Conservation (phyloP, 129 eudicot species). For the Centaurea solstitialis region DNA sequence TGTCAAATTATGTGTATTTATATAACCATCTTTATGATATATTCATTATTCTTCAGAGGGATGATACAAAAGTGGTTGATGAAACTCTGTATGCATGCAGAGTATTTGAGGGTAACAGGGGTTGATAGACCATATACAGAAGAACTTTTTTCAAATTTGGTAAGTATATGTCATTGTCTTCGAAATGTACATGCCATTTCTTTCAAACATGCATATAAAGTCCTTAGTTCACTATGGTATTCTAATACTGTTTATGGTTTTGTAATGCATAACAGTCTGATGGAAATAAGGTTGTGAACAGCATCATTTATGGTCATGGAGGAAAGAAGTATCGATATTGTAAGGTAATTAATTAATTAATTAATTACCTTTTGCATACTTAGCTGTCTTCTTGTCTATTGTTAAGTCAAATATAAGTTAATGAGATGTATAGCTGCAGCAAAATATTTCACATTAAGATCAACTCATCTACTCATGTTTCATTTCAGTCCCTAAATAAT, state of each 20-base stretch:
- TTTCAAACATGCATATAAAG: too few relatives aligned
- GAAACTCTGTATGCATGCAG: constrained; percentile 83
- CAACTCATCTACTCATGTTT: background rate
- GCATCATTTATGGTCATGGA: constrained; percentile 73
- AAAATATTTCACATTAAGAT: background rate
- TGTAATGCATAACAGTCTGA: constrained; percentile 69
- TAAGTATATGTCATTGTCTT: constrained; percentile 18
- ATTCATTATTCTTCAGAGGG: constrained; percentile 50
- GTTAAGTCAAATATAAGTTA: background rate
- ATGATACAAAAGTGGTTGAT: constrained; percentile 84
- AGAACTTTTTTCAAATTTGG: constrained; percentile 69
- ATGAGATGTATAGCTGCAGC: background rate
- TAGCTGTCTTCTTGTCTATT: background rate
- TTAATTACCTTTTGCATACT: background rate
- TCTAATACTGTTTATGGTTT: background rate
- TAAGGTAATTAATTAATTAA: constrained; percentile 53
- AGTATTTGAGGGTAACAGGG: constrained; percentile 71
- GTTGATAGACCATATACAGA: constrained; percentile 72
- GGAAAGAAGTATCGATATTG: constrained; percentile 81
- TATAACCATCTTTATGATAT: too few relatives aligned
- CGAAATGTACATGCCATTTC: background rate
- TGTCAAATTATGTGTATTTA: too few relatives aligned
- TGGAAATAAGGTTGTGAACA: constrained; percentile 83
- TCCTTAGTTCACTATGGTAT: too few relatives aligned
- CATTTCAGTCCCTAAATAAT: background rate